Percentiles rank a stretch among this genome's conserved stretches.
phyloP scores from a whole-genome alignment of 345 rosid species.

The Eucalyptus tenuipes region DNA sequence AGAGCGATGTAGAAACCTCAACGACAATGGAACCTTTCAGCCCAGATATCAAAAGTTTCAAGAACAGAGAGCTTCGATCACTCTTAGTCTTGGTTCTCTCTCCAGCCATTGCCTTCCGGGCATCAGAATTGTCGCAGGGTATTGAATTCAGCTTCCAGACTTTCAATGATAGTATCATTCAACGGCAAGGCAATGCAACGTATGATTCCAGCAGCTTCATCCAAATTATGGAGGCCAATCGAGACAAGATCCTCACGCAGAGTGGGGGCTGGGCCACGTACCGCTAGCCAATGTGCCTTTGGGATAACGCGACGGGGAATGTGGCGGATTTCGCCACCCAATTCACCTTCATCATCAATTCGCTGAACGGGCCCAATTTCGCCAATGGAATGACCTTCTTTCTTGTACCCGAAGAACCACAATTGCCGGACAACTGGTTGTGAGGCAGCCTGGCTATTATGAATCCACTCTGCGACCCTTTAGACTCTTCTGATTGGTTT shows the following conservation, averaged over 20 bases:
- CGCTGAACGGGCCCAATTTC: fast-evolving
- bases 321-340: not conserved
- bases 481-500: not conserved
- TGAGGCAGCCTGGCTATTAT: fast-evolving
- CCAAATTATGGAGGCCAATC: not conserved
- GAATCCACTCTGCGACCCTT: no score
- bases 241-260: fast-evolving
- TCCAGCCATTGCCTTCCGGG: not conserved
- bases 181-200: fast-evolving
- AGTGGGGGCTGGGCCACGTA: not conserved
- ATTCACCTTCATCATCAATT: not conserved
- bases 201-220: not conserved
- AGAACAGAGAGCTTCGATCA: not conserved
- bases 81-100: not conserved
- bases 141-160: not conserved
- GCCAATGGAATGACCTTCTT: not conserved
- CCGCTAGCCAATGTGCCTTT: not conserved
- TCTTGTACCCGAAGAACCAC: fast-evolving
- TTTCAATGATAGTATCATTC: no score
- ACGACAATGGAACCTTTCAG: not conserved
- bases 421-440: fast-evolving
- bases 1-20: not conserved
- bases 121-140: not conserved
- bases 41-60: not conserved
- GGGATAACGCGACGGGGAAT: not conserved